A percentile compares a stretch with the other conserved stretches of the same genome.
Evolutionary conservation across 108 stramenopile species (phyloP).

Genomic region (Fistulifera solaris): DNA sequence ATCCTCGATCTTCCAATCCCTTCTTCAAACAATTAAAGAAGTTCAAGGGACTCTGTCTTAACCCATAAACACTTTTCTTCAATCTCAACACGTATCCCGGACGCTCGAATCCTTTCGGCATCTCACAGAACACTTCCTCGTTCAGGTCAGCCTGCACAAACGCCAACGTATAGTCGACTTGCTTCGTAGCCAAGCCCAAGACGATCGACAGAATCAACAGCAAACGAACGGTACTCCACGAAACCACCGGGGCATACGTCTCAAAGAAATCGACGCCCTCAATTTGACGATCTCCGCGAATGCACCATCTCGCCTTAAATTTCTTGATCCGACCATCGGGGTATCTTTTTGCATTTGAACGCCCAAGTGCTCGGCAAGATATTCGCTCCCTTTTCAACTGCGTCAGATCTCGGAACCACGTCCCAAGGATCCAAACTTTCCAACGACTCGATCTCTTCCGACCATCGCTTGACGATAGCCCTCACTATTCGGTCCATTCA

Average conservation of each 20-base stretch:
- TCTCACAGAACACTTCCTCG: conserved; percentile 9
- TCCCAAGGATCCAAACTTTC: conserved; percentile 15
- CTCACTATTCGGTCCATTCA: conserved; percentile 20
- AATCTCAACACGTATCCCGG: background rate
- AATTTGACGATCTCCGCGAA: conserved; percentile 28
- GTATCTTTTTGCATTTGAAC: conserved; percentile 30
- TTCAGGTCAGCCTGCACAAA: conserved; percentile 20
- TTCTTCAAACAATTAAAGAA: conserved; percentile 18
- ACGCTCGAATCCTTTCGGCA: conserved; percentile 14
- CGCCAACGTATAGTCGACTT: conserved; percentile 17
- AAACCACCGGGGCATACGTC: conserved; percentile 45
- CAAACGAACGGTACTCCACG: conserved; percentile 26
- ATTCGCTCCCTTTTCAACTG: background rate
- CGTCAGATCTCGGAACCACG: conserved; percentile 4
- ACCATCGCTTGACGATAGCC: conserved; percentile 19
- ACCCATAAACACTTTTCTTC: conserved; percentile 10
- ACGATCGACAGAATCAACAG: conserved; percentile 13
- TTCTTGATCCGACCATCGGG: conserved; percentile 36
- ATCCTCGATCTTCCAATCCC: conserved; percentile 9
- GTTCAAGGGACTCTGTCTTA: conserved; percentile 13
- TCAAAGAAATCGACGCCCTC: conserved; percentile 19
- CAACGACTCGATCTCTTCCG: conserved; percentile 18
- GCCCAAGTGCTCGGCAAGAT: conserved; percentile 38
- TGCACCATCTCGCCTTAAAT: conserved; percentile 40
- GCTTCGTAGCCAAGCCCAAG: background rate